Percentiles rank a stretch among this genome's conserved stretches.
phyloP scores from a whole-genome alignment of 805 yeast species.

The Yarrowia sp. region DNA sequence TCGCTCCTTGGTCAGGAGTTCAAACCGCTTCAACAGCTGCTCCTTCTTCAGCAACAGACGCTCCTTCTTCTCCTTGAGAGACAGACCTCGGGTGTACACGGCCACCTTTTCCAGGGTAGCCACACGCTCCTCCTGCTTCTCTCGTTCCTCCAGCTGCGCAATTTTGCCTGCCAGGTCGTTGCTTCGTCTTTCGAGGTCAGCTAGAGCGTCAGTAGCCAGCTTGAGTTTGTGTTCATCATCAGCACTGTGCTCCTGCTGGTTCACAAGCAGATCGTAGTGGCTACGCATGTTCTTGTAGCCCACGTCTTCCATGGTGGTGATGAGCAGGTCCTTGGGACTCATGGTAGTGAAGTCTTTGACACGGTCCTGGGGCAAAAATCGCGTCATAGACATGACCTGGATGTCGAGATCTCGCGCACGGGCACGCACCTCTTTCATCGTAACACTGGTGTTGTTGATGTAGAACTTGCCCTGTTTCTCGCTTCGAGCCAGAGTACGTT shows the following conservation, averaged over 20 bases:
- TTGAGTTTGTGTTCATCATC: constrained; percentile 36
- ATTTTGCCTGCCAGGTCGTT: constrained; percentile 34
- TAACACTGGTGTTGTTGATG: constrained; percentile 38
- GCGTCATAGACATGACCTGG: constrained; percentile 88
- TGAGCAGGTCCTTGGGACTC: constrained; percentile 66
- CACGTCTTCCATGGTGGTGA: constrained; percentile 78
- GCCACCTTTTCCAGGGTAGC: neutral
- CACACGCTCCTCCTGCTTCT: neutral
- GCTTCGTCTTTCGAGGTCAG: neutral
- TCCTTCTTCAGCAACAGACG: neutral
- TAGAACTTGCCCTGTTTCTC: constrained; percentile 34
- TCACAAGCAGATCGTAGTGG: constrained; percentile 56
- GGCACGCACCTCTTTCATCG: constrained; percentile 42
- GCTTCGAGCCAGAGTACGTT: constrained; percentile 36
- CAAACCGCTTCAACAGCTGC: too few relatives aligned
- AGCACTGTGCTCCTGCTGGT: constrained; percentile 49
- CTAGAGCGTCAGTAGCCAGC: constrained; percentile 29
- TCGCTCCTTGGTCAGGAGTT: neutral
- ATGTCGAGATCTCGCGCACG: constrained; percentile 55
- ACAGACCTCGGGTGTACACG: neutral
- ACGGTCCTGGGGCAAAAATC: constrained; percentile 90
- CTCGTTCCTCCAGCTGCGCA: constrained; percentile 31
- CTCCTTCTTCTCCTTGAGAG: neutral
- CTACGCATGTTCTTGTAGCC: constrained; percentile 56
- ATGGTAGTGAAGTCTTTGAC: constrained; percentile 88